phyloP scores from a whole-genome alignment of 176 grass and related monocot species.

The Leersia perrieri region DNA sequence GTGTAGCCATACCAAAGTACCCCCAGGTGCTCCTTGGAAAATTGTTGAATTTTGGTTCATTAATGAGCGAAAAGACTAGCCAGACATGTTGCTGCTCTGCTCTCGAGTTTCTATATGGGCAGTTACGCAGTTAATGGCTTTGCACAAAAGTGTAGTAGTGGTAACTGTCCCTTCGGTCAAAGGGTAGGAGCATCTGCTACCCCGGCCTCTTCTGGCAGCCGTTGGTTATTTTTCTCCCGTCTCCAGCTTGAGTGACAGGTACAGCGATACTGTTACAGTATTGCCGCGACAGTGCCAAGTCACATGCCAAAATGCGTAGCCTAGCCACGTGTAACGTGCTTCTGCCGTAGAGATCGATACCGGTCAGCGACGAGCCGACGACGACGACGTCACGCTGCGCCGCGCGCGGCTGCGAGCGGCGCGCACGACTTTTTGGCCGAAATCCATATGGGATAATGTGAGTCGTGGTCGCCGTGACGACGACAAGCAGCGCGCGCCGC shows the following conservation, averaged over 20 bases:
- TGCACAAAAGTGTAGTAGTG: neutral
- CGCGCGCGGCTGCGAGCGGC: neutral
- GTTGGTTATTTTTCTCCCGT: neutral
- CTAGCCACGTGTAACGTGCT: neutral
- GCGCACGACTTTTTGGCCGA: constrained; percentile 4
- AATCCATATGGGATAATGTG: constrained; percentile 30
- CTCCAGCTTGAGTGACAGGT: neutral
- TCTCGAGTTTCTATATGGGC: constrained; percentile 35
- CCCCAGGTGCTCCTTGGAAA: neutral
- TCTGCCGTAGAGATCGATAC: neutral
- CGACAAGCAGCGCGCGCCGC: neutral
- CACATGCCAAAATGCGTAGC: neutral
- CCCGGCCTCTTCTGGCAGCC: neutral
- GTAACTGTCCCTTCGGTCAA: constrained; percentile 27
- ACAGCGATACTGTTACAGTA: neutral
- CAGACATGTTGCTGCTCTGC: constrained; percentile 23
- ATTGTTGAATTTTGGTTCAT: neutral
- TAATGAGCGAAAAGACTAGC: constrained; percentile 20
- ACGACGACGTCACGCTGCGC: constrained; percentile 8
- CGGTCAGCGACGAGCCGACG: neutral
- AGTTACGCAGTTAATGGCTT: constrained; percentile 29
- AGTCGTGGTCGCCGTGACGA: constrained; percentile 14
- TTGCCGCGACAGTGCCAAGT: neutral
- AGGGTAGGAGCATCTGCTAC: neutral
- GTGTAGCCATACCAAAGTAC: neutral